Evolutionary conservation across 805 yeast species (phyloP), one percentile per base, ranked within the genome.

Genomic region (Tetrapisispora taiwanensis): DNA sequence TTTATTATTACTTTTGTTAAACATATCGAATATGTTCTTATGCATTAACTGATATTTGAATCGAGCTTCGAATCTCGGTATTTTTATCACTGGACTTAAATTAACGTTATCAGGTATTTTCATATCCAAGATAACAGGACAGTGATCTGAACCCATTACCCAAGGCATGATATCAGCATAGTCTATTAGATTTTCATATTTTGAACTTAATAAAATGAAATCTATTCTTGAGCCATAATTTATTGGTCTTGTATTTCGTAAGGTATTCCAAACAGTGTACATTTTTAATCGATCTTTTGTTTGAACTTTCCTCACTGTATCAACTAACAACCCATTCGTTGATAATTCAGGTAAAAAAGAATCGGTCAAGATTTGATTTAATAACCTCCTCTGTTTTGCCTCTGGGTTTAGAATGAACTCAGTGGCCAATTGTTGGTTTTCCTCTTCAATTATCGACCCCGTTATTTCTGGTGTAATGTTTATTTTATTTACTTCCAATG

Each of bases 201-300:
- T 52, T 8, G 63, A 48, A 22, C 82, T 73, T 0, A 74, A 62
- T 7, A 88, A 60, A 6, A 90, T 79, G 51, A 81, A 73, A 60
- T 90, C 98, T 20, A 90, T 81, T 43, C 98, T 69, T 1, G 96
- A 83, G 0, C 98, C 97, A 60, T 73, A 83, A 56, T 90, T 90
- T 1, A 81, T 69, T 1, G 92, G 88, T 27, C 98, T 66, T 18
- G 84, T 74, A 52, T 83, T 83, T 42, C 76, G 74, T 52, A 79
- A 63, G 1, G 88, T 83, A 61, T 88, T 89, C 98, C 98, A 90
- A 39, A 89, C 92, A 0, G 97, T 88, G 58, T 83, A 92, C 75
- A 88, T 70, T 19, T 75, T 78, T 54, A 74, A 58, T 39, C 78
- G 67, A 14, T 54, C 49, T 18, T 81, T 63, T 1, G 82, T 79